phyloP scores from a whole-genome alignment of 169 alveolate genomes.

The Eimeria falciformis region DNA sequence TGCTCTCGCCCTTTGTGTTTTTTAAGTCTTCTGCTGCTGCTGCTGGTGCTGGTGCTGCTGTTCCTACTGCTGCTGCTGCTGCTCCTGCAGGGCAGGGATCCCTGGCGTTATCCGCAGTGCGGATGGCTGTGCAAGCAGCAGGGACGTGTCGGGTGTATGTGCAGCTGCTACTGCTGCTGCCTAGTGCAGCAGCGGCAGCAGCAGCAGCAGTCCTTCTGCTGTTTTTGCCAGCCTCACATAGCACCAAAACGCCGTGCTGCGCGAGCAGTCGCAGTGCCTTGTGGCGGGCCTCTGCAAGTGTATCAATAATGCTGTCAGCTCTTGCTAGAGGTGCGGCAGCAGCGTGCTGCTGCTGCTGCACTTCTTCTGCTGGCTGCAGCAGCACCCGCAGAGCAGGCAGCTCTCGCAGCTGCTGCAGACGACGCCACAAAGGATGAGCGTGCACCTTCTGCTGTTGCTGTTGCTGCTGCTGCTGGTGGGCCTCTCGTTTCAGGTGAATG shows the following conservation, averaged over 20 bases:
- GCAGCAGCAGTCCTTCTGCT: constrained; percentile 58
- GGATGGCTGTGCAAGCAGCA: constrained; percentile 47
- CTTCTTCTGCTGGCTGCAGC: constrained; percentile 11
- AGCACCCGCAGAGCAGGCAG: constrained; percentile 29
- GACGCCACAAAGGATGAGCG: constrained; percentile 44
- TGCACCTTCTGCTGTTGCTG: constrained; percentile 40
- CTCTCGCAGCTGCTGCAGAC: constrained; percentile 50
- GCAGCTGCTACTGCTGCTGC: constrained; percentile 29
- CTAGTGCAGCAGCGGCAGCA: constrained; percentile 4
- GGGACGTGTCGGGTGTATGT: constrained; percentile 52
- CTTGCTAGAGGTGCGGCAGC: constrained; percentile 27
- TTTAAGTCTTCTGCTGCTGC: background rate
- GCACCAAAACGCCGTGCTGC: constrained; percentile 68
- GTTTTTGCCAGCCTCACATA: constrained; percentile 46
- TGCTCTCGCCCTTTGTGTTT: background rate
- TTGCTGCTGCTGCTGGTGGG: constrained; percentile 3
- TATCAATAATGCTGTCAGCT: constrained; percentile 27
- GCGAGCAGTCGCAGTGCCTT: constrained; percentile 56
- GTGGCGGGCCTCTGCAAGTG: constrained; percentile 54
- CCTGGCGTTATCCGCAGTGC: constrained; percentile 19
- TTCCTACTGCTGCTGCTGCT: constrained; percentile 35
- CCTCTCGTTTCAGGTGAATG: background rate
- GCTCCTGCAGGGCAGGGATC: constrained; percentile 47
- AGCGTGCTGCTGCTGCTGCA: constrained; percentile 48
- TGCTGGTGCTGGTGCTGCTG: background rate